Evolutionary conservation across 129 eudicot genomes (phyloP), one percentile per base, ranked within the genome.

Genomic region (Helichrysum umbraculigerum): DNA sequence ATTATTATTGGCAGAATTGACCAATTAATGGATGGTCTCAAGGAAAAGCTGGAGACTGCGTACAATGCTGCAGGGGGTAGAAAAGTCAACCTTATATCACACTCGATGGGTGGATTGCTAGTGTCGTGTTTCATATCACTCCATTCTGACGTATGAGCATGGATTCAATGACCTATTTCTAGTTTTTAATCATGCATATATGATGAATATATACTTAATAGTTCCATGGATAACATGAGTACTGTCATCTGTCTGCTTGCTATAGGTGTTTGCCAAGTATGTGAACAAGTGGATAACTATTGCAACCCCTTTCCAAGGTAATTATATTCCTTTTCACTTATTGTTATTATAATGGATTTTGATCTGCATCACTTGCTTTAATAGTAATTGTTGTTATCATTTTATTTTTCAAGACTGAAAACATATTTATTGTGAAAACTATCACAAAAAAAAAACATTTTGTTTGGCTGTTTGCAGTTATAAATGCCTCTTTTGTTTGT

Each of bases 231-330:
- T 51, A 47, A 79, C 73, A 39, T 83, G 51, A 44, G 16, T 44
- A 44, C 16, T 11, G 72, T 60, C 59, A 22, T 5, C 44, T 79
- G 29, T 67, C 11, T 20, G 32, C 74, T 70, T 67, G 25, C 70
- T 78, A 72, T 84, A 94, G 97, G 87, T 87, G 47, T 94, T 94
- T 65, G 65, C 96, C 71, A 86, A 84, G 88, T 94, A 94, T 73
- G 98, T 94, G 25, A 86, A 81, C 51, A 94, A 94, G 83, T 91
- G 96, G 97, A 94, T 94, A 63, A 68, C 91, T 28, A 94, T 94
- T 61, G 97, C 97, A 66, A 85, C 87, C 73, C 98, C 98, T 57
- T 94, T 94, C 74, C 98, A 94, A 94, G 98, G 98, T 93, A 85
- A 68, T 34, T 77, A 69, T 25, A 4, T 42, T 57, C 4, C 44